phyloP scores from a whole-genome alignment of 1,284 basidiomycete genomes.

The Malassezia japonica region DNA sequence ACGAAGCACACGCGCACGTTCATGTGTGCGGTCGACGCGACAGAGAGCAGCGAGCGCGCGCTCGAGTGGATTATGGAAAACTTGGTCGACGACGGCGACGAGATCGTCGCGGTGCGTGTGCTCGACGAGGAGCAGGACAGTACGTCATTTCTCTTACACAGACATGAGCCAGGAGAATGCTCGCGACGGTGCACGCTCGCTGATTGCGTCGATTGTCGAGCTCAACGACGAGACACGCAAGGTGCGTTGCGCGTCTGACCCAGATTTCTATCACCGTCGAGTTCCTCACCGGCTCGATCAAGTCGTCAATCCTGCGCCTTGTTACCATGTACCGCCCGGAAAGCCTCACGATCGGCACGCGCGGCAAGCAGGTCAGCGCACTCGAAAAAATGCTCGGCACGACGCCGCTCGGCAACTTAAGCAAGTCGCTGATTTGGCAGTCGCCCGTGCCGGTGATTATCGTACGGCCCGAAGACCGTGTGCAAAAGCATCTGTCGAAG shows the following conservation, averaged over 20 bases:
- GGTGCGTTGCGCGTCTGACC: conserved; percentile 49
- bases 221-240: conserved; percentile 63
- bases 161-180: conserved; percentile 62
- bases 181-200: conserved; percentile 72
- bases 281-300: conserved; percentile 81
- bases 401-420: conserved; percentile 36
- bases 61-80: conserved; percentile 58
- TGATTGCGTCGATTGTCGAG: conserved; percentile 71
- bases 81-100: conserved; percentile 83
- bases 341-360: conserved; percentile 82
- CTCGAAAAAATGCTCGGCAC: conserved; percentile 45
- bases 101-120: conserved; percentile 81
- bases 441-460: conserved; percentile 47
- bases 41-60: conserved; percentile 50
- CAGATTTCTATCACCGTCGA: conserved; percentile 85
- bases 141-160: conserved; percentile 46
- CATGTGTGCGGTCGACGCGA: conserved; percentile 76
- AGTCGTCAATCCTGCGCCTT: conserved; percentile 63
- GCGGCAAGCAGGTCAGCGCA: conserved; percentile 54
- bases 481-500: conserved; percentile 44
- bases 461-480: conserved; percentile 43
- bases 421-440: conserved; percentile 33
- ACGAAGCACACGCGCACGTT: conserved; percentile 76
- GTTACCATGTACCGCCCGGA: conserved; percentile 93
- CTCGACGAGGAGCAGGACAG: conserved; percentile 71